Percentiles rank a stretch among this genome's conserved stretches.
phyloP scores from a whole-genome alignment of 345 rosid species.

The Syzygium aqueum region DNA sequence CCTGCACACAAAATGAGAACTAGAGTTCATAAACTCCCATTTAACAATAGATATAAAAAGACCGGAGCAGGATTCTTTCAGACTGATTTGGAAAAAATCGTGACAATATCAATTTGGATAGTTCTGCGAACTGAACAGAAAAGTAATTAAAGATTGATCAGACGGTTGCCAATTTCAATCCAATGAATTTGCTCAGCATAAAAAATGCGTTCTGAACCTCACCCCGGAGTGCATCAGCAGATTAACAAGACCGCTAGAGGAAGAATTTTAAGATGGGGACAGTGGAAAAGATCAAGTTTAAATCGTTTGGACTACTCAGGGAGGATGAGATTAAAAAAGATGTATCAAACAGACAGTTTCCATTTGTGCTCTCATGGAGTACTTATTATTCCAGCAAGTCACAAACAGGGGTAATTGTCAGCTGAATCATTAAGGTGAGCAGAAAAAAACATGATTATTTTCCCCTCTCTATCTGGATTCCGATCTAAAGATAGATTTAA shows the following conservation, averaged over 20 bases:
- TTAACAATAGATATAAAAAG: not conserved
- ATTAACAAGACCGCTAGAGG: not conserved
- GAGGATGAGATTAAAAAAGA: not conserved
- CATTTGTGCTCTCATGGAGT: not conserved
- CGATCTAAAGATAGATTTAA: not conserved
- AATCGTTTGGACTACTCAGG: not conserved
- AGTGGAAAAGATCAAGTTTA: not conserved
- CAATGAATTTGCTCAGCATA: not conserved
- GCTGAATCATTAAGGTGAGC: not conserved
- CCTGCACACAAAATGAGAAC: constrained; percentile 27
- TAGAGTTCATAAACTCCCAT: not conserved
- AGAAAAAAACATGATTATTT: not conserved
- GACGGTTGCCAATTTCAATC: not conserved
- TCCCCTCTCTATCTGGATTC: not conserved
- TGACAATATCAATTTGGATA: not conserved
- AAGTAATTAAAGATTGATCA: not conserved
- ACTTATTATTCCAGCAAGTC: not conserved
- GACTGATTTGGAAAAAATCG: not conserved
- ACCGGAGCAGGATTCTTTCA: not conserved
- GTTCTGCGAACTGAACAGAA: not conserved
- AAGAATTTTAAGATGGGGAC: not conserved
- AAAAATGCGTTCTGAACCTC: not conserved
- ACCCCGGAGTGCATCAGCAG: not conserved
- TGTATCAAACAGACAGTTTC: not conserved
- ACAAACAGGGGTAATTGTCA: not conserved